Conservation (phyloP, 768 basidiomycete genomes). For the Candolleomyces eurysporus region DNA sequence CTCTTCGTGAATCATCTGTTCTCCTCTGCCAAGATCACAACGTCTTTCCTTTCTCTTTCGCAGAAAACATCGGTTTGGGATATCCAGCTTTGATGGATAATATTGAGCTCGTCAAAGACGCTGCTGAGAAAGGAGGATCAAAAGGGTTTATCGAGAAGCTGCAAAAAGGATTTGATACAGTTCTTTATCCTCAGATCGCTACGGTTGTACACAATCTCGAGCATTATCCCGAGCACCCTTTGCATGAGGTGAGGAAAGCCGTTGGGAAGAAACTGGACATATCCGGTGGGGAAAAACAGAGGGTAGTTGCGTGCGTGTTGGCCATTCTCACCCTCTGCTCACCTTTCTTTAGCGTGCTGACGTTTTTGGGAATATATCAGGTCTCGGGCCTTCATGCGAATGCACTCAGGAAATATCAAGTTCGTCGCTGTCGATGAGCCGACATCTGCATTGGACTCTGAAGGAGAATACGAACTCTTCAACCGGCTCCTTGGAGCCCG, state of each 20-base stretch:
- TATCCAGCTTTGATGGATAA: conserved; percentile 14
- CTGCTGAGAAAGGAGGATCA: conserved; percentile 39
- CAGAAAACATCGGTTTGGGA: conserved; percentile 36
- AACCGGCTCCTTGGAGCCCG: conserved; percentile 32
- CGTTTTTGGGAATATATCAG: conserved; percentile 15
- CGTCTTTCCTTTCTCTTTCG: conserved; percentile 32
- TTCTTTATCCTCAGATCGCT: conserved; percentile 30
- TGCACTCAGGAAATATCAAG: conserved; percentile 34
- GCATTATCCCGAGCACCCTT: conserved; percentile 21
- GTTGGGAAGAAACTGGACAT: conserved; percentile 28
- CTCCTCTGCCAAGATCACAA: conserved; percentile 35
- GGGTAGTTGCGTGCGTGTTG: conserved; percentile 42
- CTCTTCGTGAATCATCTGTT: conserved; percentile 30
- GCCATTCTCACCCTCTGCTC: conserved; percentile 9
- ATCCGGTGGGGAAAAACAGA: conserved; percentile 48
- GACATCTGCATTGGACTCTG: conserved; percentile 53
- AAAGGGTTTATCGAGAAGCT: conserved; percentile 37
- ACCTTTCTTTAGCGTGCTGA: conserved; percentile 4
- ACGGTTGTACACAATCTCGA: conserved; percentile 25
- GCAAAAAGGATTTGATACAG: conserved; percentile 34
- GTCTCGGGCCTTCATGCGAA: conserved; percentile 46
- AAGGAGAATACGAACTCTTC: conserved; percentile 49
- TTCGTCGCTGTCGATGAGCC: conserved; percentile 59
- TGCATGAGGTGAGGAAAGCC: conserved; percentile 20
- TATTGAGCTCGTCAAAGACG: conserved; percentile 24